phyloP scores from a whole-genome alignment of 2,329 filamentous ascomycete species.

The Teratosphaeria gauchensis region DNA sequence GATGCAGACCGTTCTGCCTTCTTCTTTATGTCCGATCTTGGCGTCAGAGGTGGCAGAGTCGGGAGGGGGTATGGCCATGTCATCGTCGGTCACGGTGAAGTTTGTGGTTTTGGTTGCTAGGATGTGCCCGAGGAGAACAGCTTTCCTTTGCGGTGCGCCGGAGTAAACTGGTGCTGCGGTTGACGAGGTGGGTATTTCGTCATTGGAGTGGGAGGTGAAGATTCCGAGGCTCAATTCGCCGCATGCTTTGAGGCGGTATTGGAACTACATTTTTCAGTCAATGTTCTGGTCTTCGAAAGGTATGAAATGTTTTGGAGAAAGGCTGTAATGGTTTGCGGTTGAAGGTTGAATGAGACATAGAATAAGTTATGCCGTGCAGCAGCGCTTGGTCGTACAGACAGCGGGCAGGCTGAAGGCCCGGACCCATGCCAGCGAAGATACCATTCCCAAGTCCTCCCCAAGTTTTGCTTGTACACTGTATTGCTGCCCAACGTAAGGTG shows the following conservation, averaged over 20 bases:
- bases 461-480: not conserved
- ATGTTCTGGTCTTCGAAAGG: not conserved
- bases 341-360: not conserved
- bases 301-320: conserved; percentile 3
- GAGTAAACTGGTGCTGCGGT: conserved; percentile 50
- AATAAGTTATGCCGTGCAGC: conserved; percentile 11
- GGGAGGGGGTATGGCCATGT: conserved; percentile 59
- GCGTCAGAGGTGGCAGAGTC: conserved; percentile 16
- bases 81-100: conserved; percentile 57
- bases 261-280: conserved; percentile 44
- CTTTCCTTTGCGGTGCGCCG: conserved; percentile 47
- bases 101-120: conserved; percentile 62
- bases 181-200: conserved; percentile 49
- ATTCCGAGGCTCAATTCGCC: conserved; percentile 71
- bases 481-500: conserved; percentile 5
- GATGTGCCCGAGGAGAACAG: conserved; percentile 66
- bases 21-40: conserved; percentile 60
- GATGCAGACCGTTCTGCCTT: conserved; percentile 64
- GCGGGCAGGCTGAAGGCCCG: not conserved
- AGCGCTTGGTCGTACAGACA: conserved; percentile 2
- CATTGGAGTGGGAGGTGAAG: conserved; percentile 56
- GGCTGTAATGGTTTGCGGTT: not conserved
- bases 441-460: not conserved
- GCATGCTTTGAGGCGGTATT: conserved; percentile 65
- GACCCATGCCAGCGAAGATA: not conserved